These are phyloP conservation scores for Erysimum pusillum DNA, from an alignment of 441 rosid genomes.

Conservation along the genomic window DNA sequence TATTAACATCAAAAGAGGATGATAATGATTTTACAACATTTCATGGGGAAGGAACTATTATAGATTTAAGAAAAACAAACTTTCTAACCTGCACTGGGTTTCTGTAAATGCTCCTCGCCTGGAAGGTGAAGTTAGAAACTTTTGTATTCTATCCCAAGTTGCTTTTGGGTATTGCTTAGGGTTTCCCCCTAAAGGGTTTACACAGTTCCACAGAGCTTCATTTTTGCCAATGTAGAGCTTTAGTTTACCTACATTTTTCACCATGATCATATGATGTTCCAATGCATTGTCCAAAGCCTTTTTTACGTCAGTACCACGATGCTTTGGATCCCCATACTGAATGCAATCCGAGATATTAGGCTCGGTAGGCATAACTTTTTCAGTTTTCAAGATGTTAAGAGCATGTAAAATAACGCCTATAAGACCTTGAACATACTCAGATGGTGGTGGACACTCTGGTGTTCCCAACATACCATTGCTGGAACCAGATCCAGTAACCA, in stretches of 20 bases:
- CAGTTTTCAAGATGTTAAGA: conserved; percentile 64
- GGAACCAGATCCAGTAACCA: conserved; percentile 41
- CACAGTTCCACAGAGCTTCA: conserved; percentile 69
- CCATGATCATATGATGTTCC: conserved; percentile 63
- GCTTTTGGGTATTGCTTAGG: conserved; percentile 57
- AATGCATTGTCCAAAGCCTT: conserved; percentile 65
- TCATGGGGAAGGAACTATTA: conserved; percentile 6
- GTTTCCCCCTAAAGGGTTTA: conserved; percentile 63
- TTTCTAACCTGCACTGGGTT: conserved; percentile 63
- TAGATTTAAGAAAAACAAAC: neutral
- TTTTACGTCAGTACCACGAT: conserved; percentile 59
- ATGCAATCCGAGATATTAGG: conserved; percentile 69
- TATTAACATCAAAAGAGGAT: neutral
- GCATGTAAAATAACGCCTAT: conserved; percentile 69
- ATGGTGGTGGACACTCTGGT: conserved; percentile 54
- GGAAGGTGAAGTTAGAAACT: conserved; percentile 57
- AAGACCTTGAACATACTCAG: conserved; percentile 71
- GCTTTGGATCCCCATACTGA: conserved; percentile 65
- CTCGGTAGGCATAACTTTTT: conserved; percentile 68
- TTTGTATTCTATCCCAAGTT: conserved; percentile 63
- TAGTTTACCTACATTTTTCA: conserved; percentile 54
- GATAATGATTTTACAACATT: neutral
- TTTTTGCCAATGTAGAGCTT: conserved; percentile 63
- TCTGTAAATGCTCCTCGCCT: conserved; percentile 56
- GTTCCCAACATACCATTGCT: conserved; percentile 54